Evolutionary conservation across 2,329 filamentous ascomycete genomes (phyloP), one percentile per base, ranked within the genome.

Genomic region (Mariannaea elegans): DNA sequence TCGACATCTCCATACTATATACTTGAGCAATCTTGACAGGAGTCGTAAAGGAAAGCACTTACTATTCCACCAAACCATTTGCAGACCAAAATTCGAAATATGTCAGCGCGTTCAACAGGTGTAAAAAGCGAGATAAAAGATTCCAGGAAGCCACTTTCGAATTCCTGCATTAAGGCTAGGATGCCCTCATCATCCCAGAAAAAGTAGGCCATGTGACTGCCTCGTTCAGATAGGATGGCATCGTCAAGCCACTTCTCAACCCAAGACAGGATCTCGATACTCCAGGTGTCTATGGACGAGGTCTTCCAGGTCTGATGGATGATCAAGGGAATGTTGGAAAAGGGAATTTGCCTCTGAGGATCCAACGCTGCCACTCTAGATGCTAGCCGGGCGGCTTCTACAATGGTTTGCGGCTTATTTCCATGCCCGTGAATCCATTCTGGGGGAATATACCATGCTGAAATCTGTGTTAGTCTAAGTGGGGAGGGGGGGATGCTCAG

Each of bases 61-160:
- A 70, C 68, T 44, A 70, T 59, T 9, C 68, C 66, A n/a, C 66
- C 68, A 34, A 67, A 67, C 39, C 57, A 62, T 38, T 67, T 65
- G 52, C 66, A 69, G 7, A 54, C 62, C 16, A 70, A 44, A 2
- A 69, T 16, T 2, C 68, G 64, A 34, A 70, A 69, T 29, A 70
- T 63, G 27, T 70, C 68, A n/a, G 63, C 64, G 31, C 52, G 56
- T 39, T 70, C 68, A 14, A 70, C 64, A 7, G 52, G 61, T 7
- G 65, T 62, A 31, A 69, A 67, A 41, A 60, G 23, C 4, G 48
- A 36, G 3, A 60, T 47, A 16, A 63, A 68, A 29, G 64, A 61
- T 8, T 58, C 24, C 8, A 63, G 13, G 19, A 69, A 61, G 7
- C 59, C 50, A 2, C n/a, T 16, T 38, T 69, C 64, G 41, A 60